phyloP scores from a whole-genome alignment of 139 green algal species.

The Limnomonas spitsbergensis region DNA sequence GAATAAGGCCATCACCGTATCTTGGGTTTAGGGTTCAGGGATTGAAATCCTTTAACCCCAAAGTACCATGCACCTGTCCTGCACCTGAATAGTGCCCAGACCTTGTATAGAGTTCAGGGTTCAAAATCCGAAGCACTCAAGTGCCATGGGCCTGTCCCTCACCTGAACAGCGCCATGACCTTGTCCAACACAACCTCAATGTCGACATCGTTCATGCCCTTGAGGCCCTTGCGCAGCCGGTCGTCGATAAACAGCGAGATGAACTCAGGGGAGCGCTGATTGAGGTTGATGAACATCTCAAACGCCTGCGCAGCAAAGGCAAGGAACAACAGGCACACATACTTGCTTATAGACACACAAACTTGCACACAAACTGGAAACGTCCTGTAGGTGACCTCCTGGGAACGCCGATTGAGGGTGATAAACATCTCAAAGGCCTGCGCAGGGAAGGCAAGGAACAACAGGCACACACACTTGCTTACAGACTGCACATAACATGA shows the following conservation, averaged over 20 bases:
- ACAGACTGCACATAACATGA: too few relatives aligned
- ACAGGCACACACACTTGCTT: too few relatives aligned
- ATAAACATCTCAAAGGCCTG: conserved; percentile 90
- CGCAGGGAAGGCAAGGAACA: too few relatives aligned
- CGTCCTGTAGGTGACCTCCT: conserved; percentile 93
- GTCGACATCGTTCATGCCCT: conserved; percentile 80
- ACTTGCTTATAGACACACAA: background rate
- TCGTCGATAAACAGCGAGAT: conserved; percentile 97
- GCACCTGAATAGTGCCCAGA: too few relatives aligned
- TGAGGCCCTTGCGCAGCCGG: conserved; percentile 74
- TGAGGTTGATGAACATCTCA: conserved; percentile 94
- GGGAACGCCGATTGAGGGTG: conserved; percentile 84
- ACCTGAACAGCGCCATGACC: conserved; percentile 88
- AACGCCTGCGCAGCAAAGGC: conserved; percentile 56
- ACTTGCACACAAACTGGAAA: background rate
- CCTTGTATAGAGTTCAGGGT: too few relatives aligned
- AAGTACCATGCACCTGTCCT: too few relatives aligned
- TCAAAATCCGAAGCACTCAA: too few relatives aligned
- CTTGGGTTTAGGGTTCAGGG: too few relatives aligned
- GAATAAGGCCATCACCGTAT: too few relatives aligned
- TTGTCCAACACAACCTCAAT: conserved; percentile 89
- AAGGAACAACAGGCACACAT: background rate
- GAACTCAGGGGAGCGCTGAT: conserved; percentile 85
- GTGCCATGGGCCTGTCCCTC: too few relatives aligned
- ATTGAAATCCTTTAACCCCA: too few relatives aligned